Evolutionary conservation across 495 filamentous ascomycete species (phyloP), one percentile per base, ranked within the genome.

Genomic region (Penicillium verhagenii): DNA sequence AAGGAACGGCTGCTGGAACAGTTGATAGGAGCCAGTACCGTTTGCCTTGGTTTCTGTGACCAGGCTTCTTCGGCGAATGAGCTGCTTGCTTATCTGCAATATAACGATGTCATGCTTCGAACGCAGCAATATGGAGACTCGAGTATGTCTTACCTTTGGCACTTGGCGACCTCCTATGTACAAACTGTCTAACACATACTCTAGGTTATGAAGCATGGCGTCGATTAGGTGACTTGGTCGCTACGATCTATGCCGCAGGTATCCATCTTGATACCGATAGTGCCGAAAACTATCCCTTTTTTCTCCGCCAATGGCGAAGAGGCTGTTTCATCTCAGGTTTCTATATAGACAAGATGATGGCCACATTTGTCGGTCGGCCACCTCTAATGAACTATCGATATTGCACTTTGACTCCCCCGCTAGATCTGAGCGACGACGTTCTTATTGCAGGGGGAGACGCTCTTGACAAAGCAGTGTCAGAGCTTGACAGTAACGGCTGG

Each of bases 281-380:
- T 5, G 51, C 71, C 21, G 68, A 75, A 4, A 61, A 73, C 19
- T 77, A 73, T 19, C 79, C 81, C 1, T 78, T 80, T 42, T 81
- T 82, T 53, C 72, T 82, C 8, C 70, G 63, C 8, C 76, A 82
- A 51, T 66, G 79, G 61, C 72, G 78, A 19, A 73, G 78, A 61
- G 72, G 69, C 18, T 67, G 80, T n/a, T 85, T 86, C 48, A 71
- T 76, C 20, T 67, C 71, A n/a, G 71, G 75, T 4, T 86, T 82
- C 35, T 70, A 69, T 14, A 67, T 71, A 24, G 81, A 82, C 53
- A 85, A 85, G 56, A 65, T 59, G 13, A 57, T 80, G 5, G 75
- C 80, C 7, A 77, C 78, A 0, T 85, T 85, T 46, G 70, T 81
- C 13, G 84, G 82, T 2, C 66, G 84, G 10, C 83, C 83, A 5